Base-by-base conservation (phyloP, 2,329 filamentous ascomycete genomes). In the Colletotrichum plurivorum region DNA sequence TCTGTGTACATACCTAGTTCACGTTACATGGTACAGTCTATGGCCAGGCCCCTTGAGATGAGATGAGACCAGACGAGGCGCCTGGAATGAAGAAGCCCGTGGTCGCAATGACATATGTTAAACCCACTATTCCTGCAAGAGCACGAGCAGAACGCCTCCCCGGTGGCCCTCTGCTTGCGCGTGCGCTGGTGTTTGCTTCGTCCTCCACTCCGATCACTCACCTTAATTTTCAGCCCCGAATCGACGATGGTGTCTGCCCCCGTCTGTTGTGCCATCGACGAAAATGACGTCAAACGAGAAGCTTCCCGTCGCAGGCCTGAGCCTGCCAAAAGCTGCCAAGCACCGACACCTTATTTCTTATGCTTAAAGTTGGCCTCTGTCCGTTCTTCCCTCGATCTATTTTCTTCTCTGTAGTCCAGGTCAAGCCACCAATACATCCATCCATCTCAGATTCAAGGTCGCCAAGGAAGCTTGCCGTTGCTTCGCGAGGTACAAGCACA, bases 201-300 rank as follows among this genome's bases (percentile, higher is more conserved):
- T n/a, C 10, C 49, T 15, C 43, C 25, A 18, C 15, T 22, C 20
- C 53, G 49, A 31, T 53, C 22, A 18, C 46, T 45, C 56, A n/a
- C 18, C 16, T 8, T 43, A 43, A 46, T 56, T 63, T 56, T 63
- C 59, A 36, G 48, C 64, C 65, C 43, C 53, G 53, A 53, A 58
- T 68, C 65, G 60, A 64, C 60, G 20, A 63, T 58, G 59, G 5
- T 36, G 8, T 10, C 20, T 43, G 1, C 18, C 46, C 45, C 63
- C 31, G 15, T 39, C 51, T 22, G 31, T 10, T 9, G 31, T 36
- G 31, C 8, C 31, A 22, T 41, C 63, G 52, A 22, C 51, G 60
- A 66, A 51, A 41, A 69, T 69, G 66, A 69, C 62, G 66, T 69
- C 66, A 69, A 66, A 45, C 54, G 27, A 18, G n/a, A 10, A 18